A percentile compares a stretch with the other conserved stretches of the same genome.
phyloP scores from a whole-genome alignment of 352 stramenopile genomes.

The Aphanomyces cochlioides region DNA sequence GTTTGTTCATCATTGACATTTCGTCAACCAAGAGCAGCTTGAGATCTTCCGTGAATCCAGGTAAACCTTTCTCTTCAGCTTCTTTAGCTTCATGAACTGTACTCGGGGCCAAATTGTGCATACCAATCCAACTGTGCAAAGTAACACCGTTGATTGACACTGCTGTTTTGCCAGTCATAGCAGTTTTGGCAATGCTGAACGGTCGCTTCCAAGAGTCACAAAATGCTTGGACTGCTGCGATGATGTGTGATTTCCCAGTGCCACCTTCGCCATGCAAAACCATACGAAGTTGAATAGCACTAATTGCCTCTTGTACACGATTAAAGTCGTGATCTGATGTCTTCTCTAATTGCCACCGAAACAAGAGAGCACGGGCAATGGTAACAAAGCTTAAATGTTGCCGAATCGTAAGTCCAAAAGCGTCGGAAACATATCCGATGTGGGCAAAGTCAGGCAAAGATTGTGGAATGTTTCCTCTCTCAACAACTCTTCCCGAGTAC shows the following conservation, averaged over 20 bases:
- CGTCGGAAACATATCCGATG: not conserved
- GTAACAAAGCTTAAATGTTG: slow-evolving; percentile 1
- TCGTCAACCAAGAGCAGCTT: too few relatives aligned
- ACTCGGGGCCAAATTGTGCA: slow-evolving; percentile 6
- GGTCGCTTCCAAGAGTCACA: slow-evolving; percentile 6
- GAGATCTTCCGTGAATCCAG: too few relatives aligned
- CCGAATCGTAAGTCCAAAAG: not conserved
- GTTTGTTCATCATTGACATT: too few relatives aligned
- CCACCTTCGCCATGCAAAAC: slow-evolving; percentile 4
- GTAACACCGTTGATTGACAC: slow-evolving; percentile 1
- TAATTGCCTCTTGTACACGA: not conserved
- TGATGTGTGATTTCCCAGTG: slow-evolving; percentile 4
- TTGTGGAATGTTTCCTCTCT: not conserved
- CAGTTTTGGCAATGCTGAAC: slow-evolving; percentile 13
- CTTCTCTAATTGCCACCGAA: not conserved
- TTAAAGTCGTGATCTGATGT: not conserved
- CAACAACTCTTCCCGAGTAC: not conserved
- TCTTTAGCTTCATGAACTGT: slow-evolving; percentile 5
- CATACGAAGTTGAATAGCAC: not conserved
- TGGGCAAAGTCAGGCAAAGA: not conserved
- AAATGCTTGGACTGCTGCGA: slow-evolving; percentile 7
- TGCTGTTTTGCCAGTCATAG: slow-evolving; percentile 5
- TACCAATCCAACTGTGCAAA: slow-evolving; percentile 6
- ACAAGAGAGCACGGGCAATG: not conserved
- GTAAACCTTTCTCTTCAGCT: too few relatives aligned